These are phyloP conservation scores for Carallia brachiata DNA, from an alignment of 345 rosid species.

Conservation along the genomic window DNA sequence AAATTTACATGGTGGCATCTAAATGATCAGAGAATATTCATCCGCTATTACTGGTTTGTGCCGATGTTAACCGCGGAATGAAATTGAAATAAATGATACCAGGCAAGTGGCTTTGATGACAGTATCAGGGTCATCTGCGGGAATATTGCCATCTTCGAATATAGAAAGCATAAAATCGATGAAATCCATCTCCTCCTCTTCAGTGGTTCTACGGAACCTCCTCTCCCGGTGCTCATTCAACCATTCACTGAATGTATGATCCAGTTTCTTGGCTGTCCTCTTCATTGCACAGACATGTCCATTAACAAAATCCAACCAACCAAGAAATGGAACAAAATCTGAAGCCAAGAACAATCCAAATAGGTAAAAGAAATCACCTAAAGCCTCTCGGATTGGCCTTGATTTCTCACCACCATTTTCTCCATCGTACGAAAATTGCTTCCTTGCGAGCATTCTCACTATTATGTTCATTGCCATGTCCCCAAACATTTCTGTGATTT, in stretches of 20 bases:
- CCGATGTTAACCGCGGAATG: too few species aligned
- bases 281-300: slow-evolving; percentile 31
- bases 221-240: slow-evolving; percentile 33
- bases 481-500: slow-evolving; percentile 26
- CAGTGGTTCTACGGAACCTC: slow-evolving; percentile 9
- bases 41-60: too few species aligned
- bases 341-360: slow-evolving; percentile 25
- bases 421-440: slow-evolving; percentile 13
- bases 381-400: slow-evolving; percentile 19
- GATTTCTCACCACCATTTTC: slow-evolving; percentile 13
- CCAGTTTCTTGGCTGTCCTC: slow-evolving; percentile 37
- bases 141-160: slow-evolving; percentile 11
- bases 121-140: slow-evolving; percentile 13
- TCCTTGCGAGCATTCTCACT: slow-evolving; percentile 29
- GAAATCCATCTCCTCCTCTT: slow-evolving; percentile 25
- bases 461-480: slow-evolving; percentile 30
- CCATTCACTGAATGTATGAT: slow-evolving; percentile 38
- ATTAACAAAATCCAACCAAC: slow-evolving; percentile 31
- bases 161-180: slow-evolving; percentile 27
- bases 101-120: slow-evolving; percentile 26
- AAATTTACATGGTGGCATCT: too few species aligned
- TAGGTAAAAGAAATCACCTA: slow-evolving; percentile 18
- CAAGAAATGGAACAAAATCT: slow-evolving; percentile 32
- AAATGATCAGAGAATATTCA: too few species aligned
- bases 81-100: slow-evolving; percentile 5